Conservation (phyloP, 192 early-diverging fungal species). For the Phlyctochytrium arcticum region DNA sequence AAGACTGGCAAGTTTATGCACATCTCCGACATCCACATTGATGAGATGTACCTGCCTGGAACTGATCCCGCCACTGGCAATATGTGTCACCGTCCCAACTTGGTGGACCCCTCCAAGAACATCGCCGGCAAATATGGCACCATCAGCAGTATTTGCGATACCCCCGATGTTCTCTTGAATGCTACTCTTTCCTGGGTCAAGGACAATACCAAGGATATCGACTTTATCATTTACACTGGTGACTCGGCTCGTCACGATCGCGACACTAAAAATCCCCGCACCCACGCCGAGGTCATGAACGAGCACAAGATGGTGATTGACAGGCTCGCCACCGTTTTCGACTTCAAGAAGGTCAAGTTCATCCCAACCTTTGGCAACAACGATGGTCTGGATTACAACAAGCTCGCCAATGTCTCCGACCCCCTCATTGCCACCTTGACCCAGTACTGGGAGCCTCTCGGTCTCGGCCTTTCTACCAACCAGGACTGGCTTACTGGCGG, state of each 20-base stretch:
- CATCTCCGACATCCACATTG: conserved; percentile 26
- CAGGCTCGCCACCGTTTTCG: conserved; percentile 10
- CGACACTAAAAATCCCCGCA: conserved; percentile 5
- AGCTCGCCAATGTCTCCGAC: conserved; percentile 4
- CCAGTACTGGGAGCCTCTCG: conserved; percentile 18
- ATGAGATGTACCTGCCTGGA: conserved; percentile 17
- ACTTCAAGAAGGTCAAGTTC: conserved; percentile 9
- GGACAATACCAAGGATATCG: conserved; percentile 15
- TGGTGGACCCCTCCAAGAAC: conserved; percentile 1
- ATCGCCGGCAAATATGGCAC: conserved; percentile 28
- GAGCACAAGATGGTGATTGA: conserved; percentile 17
- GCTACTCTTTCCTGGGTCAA: conserved; percentile 23
- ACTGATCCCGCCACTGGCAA: conserved; percentile 15
- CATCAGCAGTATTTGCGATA: conserved; percentile 16
- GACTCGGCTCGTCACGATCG: conserved; percentile 35
- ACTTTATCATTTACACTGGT: conserved; percentile 33
- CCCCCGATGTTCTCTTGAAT: conserved; percentile 22
- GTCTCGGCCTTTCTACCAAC: conserved; percentile 15
- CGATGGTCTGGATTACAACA: conserved; percentile 22
- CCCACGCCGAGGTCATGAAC: not conserved
- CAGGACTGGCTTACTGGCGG: conserved; percentile 15
- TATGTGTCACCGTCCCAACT: conserved; percentile 15
- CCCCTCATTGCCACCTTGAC: conserved; percentile 22
- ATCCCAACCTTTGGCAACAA: conserved; percentile 34
- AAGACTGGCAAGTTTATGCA: conserved; percentile 15